These are phyloP conservation scores for Citrus hindsii DNA, from an alignment of 345 rosid genomes.

Conservation along the genomic window DNA sequence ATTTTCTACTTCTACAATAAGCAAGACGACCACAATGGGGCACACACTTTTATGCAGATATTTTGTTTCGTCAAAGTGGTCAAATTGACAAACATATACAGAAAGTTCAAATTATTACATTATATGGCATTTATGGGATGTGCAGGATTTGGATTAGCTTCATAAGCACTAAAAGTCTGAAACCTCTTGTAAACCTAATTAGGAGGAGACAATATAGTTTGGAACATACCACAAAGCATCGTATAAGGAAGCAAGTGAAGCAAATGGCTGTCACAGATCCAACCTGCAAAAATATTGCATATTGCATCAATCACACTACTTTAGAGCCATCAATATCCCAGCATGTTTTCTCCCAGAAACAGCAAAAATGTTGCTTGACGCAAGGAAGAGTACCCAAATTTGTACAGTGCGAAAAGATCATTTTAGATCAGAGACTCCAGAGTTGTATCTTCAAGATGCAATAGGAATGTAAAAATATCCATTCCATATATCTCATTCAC, in stretches of 20 bases:
- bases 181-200: background rate
- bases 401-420: background rate
- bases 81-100: background rate
- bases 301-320: conserved; percentile 5
- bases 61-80: background rate
- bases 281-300: conserved; percentile 52
- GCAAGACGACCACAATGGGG: background rate
- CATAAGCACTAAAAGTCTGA: background rate
- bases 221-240: conserved; percentile 84
- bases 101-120: background rate
- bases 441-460: background rate
- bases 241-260: conserved; percentile 90
- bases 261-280: conserved; percentile 98
- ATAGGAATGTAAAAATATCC: background rate
- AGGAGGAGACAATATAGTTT: background rate
- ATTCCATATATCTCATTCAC: background rate
- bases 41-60: background rate
- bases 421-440: background rate
- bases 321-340: background rate
- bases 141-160: background rate
- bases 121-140: background rate
- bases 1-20: background rate
- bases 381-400: background rate
- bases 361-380: background rate
- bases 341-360: background rate